These are phyloP conservation scores for Moesziomyces antarcticus DNA, from an alignment of 1,284 basidiomycete genomes.

Conservation along the genomic window DNA sequence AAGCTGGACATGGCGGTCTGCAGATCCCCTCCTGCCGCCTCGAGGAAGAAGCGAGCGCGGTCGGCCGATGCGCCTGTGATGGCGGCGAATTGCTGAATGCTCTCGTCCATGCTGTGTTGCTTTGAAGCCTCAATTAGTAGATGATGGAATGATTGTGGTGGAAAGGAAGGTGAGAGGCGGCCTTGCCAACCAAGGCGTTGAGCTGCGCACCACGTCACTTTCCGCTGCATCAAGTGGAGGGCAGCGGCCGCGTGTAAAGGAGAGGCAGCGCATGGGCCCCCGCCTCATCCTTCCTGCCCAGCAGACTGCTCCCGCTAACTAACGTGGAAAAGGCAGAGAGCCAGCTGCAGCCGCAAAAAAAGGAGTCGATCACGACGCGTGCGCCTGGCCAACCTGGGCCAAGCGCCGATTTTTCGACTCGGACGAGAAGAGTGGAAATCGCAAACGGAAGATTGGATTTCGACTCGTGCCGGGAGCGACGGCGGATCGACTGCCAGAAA, in stretches of 20 bases:
- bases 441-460: conserved; percentile 1
- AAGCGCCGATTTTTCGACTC: background rate
- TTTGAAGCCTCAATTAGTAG: background rate
- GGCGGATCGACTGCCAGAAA: too few relatives aligned
- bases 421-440: conserved; percentile 3
- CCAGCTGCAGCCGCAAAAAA: background rate
- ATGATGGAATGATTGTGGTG: background rate
- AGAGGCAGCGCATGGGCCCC: conserved; percentile 1
- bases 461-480: too few relatives aligned
- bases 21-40: conserved; percentile 66
- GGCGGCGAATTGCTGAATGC: conserved; percentile 56
- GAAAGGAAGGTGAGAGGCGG: conserved; percentile 1
- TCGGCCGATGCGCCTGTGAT: conserved; percentile 67
- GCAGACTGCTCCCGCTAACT: too few relatives aligned
- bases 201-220: background rate
- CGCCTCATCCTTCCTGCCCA: background rate
- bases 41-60: conserved; percentile 68
- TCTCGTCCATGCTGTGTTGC: conserved; percentile 52
- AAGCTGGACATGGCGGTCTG: conserved; percentile 67
- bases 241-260: background rate
- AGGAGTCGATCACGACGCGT: background rate
- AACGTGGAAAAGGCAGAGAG: background rate
- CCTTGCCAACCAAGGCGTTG: background rate
- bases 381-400: too few relatives aligned
- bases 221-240: conserved; percentile 1